These are phyloP conservation scores for Sarocladiaceae sp. DNA, from an alignment of 2,329 filamentous ascomycete genomes.

Conservation along the genomic window DNA sequence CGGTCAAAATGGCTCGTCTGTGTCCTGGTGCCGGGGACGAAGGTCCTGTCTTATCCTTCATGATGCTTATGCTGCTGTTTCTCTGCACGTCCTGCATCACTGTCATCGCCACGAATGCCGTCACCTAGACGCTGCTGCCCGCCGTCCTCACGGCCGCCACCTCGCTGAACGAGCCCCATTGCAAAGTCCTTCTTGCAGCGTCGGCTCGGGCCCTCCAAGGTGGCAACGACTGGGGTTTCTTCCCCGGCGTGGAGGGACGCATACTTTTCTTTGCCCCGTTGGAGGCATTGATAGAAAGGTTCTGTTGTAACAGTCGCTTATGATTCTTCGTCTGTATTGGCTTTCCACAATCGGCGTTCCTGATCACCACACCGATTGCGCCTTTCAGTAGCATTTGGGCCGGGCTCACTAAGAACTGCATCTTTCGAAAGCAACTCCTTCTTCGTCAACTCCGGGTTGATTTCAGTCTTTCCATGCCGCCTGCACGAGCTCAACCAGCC, in stretches of 20 bases:
- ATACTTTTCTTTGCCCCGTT: neutral
- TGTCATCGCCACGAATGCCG: slow-evolving; percentile 1
- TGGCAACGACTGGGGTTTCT: slow-evolving; percentile 6
- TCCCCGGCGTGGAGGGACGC: neutral
- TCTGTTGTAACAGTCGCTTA: no score
- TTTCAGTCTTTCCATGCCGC: slow-evolving; percentile 9
- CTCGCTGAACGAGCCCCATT: neutral
- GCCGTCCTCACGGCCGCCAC: slow-evolving; percentile 1
- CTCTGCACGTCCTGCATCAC: neutral
- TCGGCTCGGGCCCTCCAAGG: slow-evolving; percentile 3
- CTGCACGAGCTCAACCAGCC: slow-evolving; percentile 13
- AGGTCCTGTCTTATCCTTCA: slow-evolving; percentile 1
- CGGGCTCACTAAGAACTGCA: neutral
- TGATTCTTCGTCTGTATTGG: neutral
- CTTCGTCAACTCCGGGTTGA: no score
- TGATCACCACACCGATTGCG: neutral
- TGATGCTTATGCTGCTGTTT: slow-evolving; percentile 1
- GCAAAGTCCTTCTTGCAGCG: neutral
- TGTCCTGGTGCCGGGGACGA: neutral
- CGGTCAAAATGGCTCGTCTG: slow-evolving; percentile 25
- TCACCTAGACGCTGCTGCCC: slow-evolving; percentile 6
- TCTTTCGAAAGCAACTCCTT: no score
- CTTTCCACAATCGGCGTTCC: neutral
- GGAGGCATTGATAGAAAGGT: slow-evolving; percentile 1
- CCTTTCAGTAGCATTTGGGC: neutral